phyloP scores from a whole-genome alignment of 2,329 filamentous ascomycete genomes.

The Diaporthe destruens region DNA sequence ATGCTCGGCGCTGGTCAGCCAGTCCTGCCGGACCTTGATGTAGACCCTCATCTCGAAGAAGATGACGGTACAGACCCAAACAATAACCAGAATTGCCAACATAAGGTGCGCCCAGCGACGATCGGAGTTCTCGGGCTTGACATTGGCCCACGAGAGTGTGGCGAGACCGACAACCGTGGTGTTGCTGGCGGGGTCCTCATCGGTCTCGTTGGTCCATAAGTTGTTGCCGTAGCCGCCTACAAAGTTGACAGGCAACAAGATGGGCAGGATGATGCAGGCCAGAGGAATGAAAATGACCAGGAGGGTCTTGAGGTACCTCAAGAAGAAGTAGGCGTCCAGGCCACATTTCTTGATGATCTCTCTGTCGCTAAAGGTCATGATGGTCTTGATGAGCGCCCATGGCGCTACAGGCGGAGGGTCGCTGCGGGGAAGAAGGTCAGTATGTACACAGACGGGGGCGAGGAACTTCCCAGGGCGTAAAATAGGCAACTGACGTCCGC shows the following conservation, averaged over 20 bases:
- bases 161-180: conserved; percentile 75
- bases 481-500: conserved; percentile 63
- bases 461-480: too few relatives aligned
- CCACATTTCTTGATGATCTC: conserved; percentile 96
- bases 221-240: conserved; percentile 73
- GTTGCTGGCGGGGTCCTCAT: conserved; percentile 45
- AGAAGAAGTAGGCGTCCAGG: conserved; percentile 96
- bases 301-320: conserved; percentile 83
- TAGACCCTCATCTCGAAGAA: conserved; percentile 89
- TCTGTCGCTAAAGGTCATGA: conserved; percentile 78
- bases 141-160: conserved; percentile 88
- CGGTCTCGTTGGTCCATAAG: conserved; percentile 53
- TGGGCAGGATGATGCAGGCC: conserved; percentile 81
- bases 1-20: conserved; percentile 94
- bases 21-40: conserved; percentile 93
- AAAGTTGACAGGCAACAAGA: conserved; percentile 88
- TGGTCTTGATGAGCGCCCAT: conserved; percentile 64
- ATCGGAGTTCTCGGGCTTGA: conserved; percentile 72
- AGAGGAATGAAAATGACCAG: conserved; percentile 93
- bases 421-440: conserved; percentile 20
- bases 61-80: conserved; percentile 89
- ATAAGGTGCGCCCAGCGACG: conserved; percentile 89
- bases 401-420: conserved; percentile 74
- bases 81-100: conserved; percentile 80
- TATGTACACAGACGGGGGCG: neutral